phyloP scores from a whole-genome alignment of 2,329 filamentous ascomycete species.

The Penicillium sp. region DNA sequence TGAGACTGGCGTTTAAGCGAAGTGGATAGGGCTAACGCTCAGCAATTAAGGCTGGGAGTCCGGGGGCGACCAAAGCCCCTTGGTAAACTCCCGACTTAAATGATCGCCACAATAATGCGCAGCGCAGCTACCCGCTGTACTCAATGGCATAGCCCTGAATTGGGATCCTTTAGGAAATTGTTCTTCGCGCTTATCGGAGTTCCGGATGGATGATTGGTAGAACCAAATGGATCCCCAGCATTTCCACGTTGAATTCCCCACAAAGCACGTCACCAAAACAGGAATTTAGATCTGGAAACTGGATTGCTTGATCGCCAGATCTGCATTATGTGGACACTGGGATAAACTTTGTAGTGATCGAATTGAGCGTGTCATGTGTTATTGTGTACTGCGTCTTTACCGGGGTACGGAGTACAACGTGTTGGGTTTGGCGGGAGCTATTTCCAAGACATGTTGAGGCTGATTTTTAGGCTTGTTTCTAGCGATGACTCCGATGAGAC shows the following conservation, averaged over 20 bases:
- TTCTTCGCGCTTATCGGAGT: background rate
- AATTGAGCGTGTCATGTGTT: too few relatives aligned
- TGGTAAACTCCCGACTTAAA: background rate
- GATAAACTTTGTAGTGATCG: too few relatives aligned
- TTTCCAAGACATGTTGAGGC: constrained; percentile 7
- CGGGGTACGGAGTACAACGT: too few relatives aligned
- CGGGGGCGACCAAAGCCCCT: too few relatives aligned
- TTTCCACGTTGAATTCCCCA: constrained; percentile 8
- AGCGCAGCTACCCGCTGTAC: too few relatives aligned
- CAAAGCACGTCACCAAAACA: constrained; percentile 14
- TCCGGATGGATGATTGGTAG: background rate
- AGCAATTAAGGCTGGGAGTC: too few relatives aligned
- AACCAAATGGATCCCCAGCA: constrained; percentile 7
- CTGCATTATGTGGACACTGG: constrained; percentile 6
- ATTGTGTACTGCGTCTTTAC: too few relatives aligned
- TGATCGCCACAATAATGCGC: background rate
- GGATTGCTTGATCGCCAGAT: constrained; percentile 16
- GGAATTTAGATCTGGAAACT: constrained; percentile 16
- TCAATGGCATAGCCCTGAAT: background rate
- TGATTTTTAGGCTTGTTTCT: constrained; percentile 3
- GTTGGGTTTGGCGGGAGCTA: background rate
- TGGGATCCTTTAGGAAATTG: background rate
- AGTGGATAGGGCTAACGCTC: too few relatives aligned
- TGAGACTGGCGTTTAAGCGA: too few relatives aligned
- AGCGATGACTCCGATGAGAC: background rate